phyloP scores from a whole-genome alignment of 768 basidiomycete genomes.

The Astraeus odoratus region DNA sequence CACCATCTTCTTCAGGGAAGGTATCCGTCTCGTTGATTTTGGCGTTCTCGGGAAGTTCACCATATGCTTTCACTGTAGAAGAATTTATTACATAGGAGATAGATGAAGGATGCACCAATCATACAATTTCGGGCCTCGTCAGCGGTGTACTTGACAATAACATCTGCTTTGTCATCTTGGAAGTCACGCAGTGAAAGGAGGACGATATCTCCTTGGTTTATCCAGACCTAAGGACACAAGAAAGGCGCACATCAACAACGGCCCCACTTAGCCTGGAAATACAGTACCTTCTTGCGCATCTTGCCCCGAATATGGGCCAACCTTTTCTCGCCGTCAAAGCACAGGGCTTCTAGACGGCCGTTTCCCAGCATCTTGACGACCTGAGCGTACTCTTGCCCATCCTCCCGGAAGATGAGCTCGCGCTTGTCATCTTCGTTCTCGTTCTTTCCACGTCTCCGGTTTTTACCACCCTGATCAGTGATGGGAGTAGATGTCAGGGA shows the following conservation, averaged over 20 bases:
- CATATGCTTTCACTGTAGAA: constrained; percentile 84
- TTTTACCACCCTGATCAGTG: constrained; percentile 84
- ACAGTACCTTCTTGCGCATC: constrained; percentile 92
- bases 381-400: constrained; percentile 98
- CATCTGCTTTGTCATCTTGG: constrained; percentile 99
- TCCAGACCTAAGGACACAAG: constrained; percentile 74
- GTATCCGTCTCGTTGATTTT: constrained; percentile 97
- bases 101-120: constrained; percentile 19
- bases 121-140: constrained; percentile 83
- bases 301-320: constrained; percentile 97
- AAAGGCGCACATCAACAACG: constrained; percentile 3
- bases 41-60: constrained; percentile 92
- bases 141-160: constrained; percentile 97
- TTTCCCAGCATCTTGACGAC: constrained; percentile 99
- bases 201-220: constrained; percentile 96
- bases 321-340: constrained; percentile 98
- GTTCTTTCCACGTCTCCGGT: constrained; percentile 99
- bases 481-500: constrained; percentile 1
- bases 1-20: constrained; percentile 86
- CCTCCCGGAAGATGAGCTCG: constrained; percentile 96
- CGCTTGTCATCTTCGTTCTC: constrained; percentile 99
- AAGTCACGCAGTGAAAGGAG: constrained; percentile 94
- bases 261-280: not conserved
- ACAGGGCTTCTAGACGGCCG: constrained; percentile 90
- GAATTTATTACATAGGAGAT: constrained; percentile 10